Percentiles rank a stretch among this genome's conserved stretches.
Evolutionary conservation across 371 early-diverging fungal species (phyloP).

Genomic region (Mortierella sp.): DNA sequence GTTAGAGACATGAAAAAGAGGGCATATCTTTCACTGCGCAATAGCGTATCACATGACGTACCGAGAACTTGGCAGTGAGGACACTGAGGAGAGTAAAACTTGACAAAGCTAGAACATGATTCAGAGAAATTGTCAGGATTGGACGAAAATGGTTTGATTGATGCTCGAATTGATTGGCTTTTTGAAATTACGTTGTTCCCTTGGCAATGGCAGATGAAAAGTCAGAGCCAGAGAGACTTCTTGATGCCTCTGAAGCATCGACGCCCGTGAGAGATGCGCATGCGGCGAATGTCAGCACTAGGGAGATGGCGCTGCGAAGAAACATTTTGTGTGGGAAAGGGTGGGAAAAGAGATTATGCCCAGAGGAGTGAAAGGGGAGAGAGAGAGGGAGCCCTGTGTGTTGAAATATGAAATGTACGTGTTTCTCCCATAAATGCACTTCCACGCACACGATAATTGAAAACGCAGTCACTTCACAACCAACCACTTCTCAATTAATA

Average conservation of each 20-base stretch:
- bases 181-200: constrained; percentile 36
- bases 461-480: neutral
- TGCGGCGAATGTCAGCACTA: constrained; percentile 30
- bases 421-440: neutral
- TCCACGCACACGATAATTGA: neutral
- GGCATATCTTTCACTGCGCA: no score
- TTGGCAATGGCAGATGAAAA: constrained; percentile 30
- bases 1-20: neutral
- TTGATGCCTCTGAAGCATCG: constrained; percentile 41
- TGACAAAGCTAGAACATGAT: constrained; percentile 33
- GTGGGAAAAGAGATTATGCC: neutral
- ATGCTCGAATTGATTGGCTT: neutral
- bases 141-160: neutral
- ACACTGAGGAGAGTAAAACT: constrained; percentile 51
- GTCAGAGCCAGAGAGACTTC: constrained; percentile 23
- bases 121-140: neutral
- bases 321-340: constrained; percentile 16
- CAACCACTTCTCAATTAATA: no score
- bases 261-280: constrained; percentile 11
- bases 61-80: constrained; percentile 34
- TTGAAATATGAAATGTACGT: no score
- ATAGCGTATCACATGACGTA: constrained; percentile 4
- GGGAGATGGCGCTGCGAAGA: constrained; percentile 28
- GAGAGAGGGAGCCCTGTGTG: neutral
- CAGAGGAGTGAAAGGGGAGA: neutral